Evolutionary conservation across 495 filamentous ascomycete species (phyloP), one percentile per base, ranked within the genome.

Genomic region (Daldinia childiae): DNA sequence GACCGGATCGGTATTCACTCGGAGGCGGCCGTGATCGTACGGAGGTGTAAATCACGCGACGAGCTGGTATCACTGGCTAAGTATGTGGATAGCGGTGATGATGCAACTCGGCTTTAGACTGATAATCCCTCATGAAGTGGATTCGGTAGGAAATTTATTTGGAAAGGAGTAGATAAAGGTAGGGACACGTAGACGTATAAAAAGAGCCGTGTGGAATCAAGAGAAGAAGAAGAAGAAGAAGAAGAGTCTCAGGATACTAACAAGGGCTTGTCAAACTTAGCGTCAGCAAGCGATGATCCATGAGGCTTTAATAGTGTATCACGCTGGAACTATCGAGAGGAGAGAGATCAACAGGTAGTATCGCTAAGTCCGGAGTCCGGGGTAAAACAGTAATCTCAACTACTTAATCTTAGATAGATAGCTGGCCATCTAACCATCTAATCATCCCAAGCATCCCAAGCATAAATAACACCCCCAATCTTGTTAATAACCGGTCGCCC

Each of bases 1-100:
- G 43, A 51, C 57, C 51, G 14, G 30, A 43, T 64, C 64, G 65
- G 48, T 41, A 51, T 38, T 58, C 50, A 27, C 51, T 69, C 66
- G 71, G 71, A 54, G 65, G 61, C 54, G 56, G 58, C 65, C 66
- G 71, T 73, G 66, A 69, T 69, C 62, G 66, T 66, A 65, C 71
- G 71, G 65, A 69, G 62, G 12, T 29, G 57, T 21, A 7, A 45
- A 62, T 66, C 45, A 62, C 52, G 65, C 62, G 66, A 73, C 43
- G 43, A 38, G 56, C 19, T 61, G 30, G 24, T 38, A 50, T 24
- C 15, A 43, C 57, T 52, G 50, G 51, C 14, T 43, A 43, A 26
- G 24, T n/a, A 36, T 50, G 55, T 60, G 51, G 48, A 38, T 66
- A 60, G n/a, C 41, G 15, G 50, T 30, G 63, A 58, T 39, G 21